Evolutionary conservation across 306 rosid genomes (phyloP).

Genomic region (Rosa persica): DNA sequence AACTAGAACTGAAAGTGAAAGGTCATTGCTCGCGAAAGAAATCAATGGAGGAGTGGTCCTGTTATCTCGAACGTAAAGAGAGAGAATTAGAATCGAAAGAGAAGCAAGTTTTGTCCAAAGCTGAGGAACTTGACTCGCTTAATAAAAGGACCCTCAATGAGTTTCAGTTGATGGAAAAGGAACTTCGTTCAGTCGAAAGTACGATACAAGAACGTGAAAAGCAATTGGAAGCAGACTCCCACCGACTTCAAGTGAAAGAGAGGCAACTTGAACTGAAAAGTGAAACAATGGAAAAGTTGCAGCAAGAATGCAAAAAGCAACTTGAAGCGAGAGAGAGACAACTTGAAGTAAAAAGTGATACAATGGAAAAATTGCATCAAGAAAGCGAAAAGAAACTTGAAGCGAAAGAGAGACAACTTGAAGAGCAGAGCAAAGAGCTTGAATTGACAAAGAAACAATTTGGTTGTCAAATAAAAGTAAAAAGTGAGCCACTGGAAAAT

Average conservation of each 20-base stretch:
- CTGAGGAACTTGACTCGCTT: neutral
- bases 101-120: neutral
- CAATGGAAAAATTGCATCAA: neutral
- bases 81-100: neutral
- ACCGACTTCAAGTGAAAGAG: neutral
- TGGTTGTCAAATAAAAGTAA: neutral
- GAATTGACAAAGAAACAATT: neutral
- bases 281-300: no score
- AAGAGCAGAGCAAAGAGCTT: neutral
- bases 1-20: neutral
- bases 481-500: neutral
- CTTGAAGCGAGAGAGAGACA: no score
- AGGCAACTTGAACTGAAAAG: neutral
- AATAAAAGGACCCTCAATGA: neutral
- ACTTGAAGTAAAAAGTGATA: neutral
- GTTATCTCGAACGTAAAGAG: neutral
- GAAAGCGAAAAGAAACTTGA: neutral
- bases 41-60: conserved; percentile 2
- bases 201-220: neutral
- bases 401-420: neutral
- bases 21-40: neutral
- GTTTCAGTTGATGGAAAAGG: neutral
- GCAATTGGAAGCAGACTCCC: neutral
- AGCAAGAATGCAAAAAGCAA: no score
- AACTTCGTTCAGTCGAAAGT: neutral